Conservation (phyloP, 2,329 filamentous ascomycete genomes). For the Aspergillus ibericus region DNA sequence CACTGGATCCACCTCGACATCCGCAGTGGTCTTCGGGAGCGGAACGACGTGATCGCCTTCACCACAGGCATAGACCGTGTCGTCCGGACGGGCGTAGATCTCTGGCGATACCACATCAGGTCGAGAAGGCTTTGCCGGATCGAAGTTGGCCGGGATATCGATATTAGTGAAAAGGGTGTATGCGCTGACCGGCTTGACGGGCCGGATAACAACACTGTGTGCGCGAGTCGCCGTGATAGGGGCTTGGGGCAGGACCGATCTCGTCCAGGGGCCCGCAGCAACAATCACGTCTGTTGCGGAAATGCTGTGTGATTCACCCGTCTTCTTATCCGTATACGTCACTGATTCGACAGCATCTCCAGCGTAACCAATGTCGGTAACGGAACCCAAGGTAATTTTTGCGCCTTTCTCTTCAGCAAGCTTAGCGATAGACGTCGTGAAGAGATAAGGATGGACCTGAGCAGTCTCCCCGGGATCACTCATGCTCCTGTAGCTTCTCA, state of each 20-base stretch:
- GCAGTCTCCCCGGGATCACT: constrained; percentile 77
- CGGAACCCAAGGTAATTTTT: constrained; percentile 67
- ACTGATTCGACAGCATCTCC: constrained; percentile 60
- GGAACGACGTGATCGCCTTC: constrained; percentile 77
- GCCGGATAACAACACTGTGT: constrained; percentile 62
- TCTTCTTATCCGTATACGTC: constrained; percentile 58
- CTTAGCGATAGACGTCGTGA: constrained; percentile 79
- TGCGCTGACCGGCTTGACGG: constrained; percentile 52
- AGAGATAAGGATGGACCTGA: constrained; percentile 89
- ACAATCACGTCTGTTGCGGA: constrained; percentile 61
- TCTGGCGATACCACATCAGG: constrained; percentile 74
- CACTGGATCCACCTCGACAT: constrained; percentile 71
- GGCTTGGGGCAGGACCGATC: constrained; percentile 51
- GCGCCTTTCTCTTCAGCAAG: constrained; percentile 70
- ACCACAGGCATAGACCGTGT: constrained; percentile 91
- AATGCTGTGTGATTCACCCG: constrained; percentile 51
- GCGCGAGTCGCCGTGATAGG: constrained; percentile 63
- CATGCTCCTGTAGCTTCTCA: constrained; percentile 78
- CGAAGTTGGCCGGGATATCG: constrained; percentile 65
- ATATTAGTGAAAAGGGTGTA: constrained; percentile 76
- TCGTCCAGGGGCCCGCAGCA: constrained; percentile 64
- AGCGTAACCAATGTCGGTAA: constrained; percentile 64
- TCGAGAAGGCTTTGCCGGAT: constrained; percentile 50
- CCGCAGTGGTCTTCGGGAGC: constrained; percentile 72
- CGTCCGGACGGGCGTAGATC: constrained; percentile 86